Conservation (phyloP, 495 filamentous ascomycete species). For the Astrothelium subdiscretum region DNA sequence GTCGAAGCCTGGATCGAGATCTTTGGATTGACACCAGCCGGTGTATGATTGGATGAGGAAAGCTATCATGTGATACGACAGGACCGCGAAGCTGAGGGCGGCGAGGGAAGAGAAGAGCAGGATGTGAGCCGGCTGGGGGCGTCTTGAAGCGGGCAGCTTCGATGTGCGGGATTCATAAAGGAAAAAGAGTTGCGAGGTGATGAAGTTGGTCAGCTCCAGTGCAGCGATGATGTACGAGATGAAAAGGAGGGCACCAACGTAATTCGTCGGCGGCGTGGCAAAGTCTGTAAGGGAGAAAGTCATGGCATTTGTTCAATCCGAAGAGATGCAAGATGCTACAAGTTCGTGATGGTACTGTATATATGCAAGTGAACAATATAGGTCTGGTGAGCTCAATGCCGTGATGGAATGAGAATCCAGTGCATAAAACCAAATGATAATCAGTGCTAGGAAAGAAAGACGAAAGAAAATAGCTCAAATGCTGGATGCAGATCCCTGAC, state of each 20-base stretch:
- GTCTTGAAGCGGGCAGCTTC: background rate
- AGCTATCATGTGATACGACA: constrained; percentile 14
- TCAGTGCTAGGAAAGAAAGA: background rate
- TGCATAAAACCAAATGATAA: background rate
- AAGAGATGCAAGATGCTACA: background rate
- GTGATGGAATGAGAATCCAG: background rate
- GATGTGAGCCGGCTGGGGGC: background rate
- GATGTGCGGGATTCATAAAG: background rate
- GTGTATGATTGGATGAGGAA: constrained; percentile 12
- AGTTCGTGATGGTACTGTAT: background rate
- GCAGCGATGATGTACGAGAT: constrained; percentile 15
- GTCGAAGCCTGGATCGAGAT: background rate
- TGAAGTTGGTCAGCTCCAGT: constrained; percentile 8
- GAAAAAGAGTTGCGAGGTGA: constrained; percentile 6
- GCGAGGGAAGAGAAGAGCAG: constrained; percentile 7
- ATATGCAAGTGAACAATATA: background rate
- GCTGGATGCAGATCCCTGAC: background rate
- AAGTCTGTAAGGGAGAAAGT: background rate
- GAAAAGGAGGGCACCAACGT: constrained; percentile 13
- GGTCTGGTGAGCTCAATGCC: background rate
- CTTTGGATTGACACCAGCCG: background rate
- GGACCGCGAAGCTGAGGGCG: constrained; percentile 11
- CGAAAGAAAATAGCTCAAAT: background rate
- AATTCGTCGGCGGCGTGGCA: constrained; percentile 1
- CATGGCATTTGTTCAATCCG: background rate